Percentiles rank a stretch among this genome's conserved stretches.
Conservation (phyloP, 192 early-diverging fungal genomes). For the Entomortierella chlamydospora region DNA sequence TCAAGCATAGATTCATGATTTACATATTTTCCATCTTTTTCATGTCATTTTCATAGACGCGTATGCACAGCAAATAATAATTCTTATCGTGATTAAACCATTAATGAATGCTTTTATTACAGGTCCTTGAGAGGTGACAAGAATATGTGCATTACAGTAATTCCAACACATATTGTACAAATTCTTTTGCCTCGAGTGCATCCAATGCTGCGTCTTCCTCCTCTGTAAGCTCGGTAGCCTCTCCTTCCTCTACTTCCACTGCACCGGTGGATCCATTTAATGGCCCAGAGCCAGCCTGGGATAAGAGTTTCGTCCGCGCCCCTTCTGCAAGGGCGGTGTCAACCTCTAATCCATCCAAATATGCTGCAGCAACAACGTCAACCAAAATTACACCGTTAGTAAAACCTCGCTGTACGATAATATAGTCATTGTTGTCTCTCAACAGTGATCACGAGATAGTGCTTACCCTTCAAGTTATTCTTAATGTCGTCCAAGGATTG, state of each 20-base stretch:
- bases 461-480: constrained; percentile 57
- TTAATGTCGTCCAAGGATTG: constrained; percentile 59
- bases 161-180: constrained; percentile 36
- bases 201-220: constrained; percentile 43
- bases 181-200: constrained; percentile 43
- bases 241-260: constrained; percentile 21
- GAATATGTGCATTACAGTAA: constrained; percentile 7
- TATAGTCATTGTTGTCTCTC: no score
- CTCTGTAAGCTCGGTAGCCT: constrained; percentile 2
- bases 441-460: no score
- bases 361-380: constrained; percentile 15
- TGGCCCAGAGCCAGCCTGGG: constrained; percentile 18
- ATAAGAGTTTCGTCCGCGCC: constrained; percentile 41
- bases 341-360: constrained; percentile 42
- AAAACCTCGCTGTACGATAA: not conserved
- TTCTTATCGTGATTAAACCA: no score
- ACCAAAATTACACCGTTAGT: no score
- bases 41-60: no score
- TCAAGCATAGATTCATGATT: not conserved
- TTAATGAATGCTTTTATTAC: not conserved
- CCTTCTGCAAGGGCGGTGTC: constrained; percentile 35
- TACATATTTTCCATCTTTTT: no score
- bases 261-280: not conserved
- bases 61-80: no score
- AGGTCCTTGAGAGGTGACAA: not conserved